Conservation (phyloP, 73 alveolate species). For the Tetrahymena thermophila region DNA sequence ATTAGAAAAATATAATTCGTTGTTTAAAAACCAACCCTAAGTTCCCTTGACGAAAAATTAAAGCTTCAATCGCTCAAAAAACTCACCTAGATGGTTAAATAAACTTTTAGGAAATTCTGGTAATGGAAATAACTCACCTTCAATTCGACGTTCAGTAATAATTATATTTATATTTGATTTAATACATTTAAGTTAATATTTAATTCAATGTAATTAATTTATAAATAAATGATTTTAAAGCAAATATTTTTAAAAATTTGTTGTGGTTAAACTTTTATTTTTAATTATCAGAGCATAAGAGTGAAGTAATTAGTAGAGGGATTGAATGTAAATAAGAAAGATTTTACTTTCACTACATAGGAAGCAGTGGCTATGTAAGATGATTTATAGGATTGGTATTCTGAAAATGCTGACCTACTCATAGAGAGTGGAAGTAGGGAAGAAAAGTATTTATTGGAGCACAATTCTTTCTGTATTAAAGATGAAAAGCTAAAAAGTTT, state of each 20-base stretch:
- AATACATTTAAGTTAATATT: too few relatives aligned
- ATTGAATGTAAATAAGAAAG: neutral
- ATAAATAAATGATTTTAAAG: too few relatives aligned
- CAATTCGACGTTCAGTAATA: neutral
- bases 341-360: neutral
- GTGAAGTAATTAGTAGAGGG: neutral
- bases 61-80: neutral
- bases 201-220: too few relatives aligned
- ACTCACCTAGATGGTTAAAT: neutral
- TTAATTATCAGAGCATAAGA: neutral
- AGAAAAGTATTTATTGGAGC: neutral
- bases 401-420: neutral
- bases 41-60: neutral
- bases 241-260: too few relatives aligned
- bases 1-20: neutral
- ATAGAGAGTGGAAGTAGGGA: neutral
- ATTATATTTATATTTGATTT: neutral
- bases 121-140: neutral
- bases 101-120: neutral
- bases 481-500: neutral
- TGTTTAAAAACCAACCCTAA: neutral
- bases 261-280: neutral
- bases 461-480: neutral
- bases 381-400: neutral
- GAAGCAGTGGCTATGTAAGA: neutral